phyloP scores from a whole-genome alignment of 371 early-diverging fungal genomes.

The Mortierella sp. region DNA sequence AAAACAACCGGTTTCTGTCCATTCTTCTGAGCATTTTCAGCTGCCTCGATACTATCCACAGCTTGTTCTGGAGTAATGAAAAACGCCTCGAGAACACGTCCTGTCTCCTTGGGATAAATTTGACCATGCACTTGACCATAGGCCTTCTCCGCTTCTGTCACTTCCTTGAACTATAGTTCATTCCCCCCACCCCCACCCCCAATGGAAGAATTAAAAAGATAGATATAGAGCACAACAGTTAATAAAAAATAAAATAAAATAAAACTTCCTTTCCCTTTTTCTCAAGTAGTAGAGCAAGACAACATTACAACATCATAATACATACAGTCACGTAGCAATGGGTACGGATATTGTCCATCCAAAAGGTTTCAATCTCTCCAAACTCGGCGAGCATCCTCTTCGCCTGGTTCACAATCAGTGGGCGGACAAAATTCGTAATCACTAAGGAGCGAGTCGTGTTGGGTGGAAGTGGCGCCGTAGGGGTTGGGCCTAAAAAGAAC shows the following conservation, averaged over 20 bases:
- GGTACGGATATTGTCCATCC: conserved; percentile 90
- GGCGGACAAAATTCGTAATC: conserved; percentile 83
- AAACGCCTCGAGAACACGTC: conserved; percentile 66
- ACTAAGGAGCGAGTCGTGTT: conserved; percentile 58
- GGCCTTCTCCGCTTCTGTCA: conserved; percentile 63
- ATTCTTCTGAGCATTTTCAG: conserved; percentile 66
- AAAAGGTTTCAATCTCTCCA: conserved; percentile 74
- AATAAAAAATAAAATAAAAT: background rate
- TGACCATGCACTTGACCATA: conserved; percentile 63
- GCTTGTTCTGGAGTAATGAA: conserved; percentile 67
- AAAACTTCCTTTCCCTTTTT: background rate
- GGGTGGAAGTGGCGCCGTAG: background rate
- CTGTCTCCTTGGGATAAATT: conserved; percentile 76
- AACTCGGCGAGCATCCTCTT: conserved; percentile 70
- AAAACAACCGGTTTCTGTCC: conserved; percentile 36
- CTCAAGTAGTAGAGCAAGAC: background rate
- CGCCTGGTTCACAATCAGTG: conserved; percentile 71
- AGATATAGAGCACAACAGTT: background rate
- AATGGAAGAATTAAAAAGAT: background rate
- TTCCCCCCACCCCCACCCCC: too few species aligned
- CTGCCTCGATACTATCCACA: conserved; percentile 64
- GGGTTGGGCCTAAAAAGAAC: background rate
- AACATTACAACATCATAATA: background rate
- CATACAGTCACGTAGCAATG: conserved; percentile 84
- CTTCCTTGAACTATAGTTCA: conserved; percentile 63